Percentiles rank a stretch among this genome's conserved stretches.
These are phyloP conservation scores for Dipteronia sinensis DNA, from an alignment of 345 rosid species.

Conservation along the genomic window DNA sequence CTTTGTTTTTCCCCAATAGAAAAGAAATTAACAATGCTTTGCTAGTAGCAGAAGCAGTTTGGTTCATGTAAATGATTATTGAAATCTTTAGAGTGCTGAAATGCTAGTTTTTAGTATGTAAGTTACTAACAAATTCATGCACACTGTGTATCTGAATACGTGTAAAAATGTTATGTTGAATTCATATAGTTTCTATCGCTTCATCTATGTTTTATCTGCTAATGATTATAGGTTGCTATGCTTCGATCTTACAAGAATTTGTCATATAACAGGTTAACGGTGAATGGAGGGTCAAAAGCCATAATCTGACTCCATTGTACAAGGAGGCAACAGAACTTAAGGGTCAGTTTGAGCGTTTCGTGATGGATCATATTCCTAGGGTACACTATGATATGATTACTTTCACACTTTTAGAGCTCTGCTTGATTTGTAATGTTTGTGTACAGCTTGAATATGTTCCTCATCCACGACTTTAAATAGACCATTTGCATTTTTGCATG, in stretches of 20 bases:
- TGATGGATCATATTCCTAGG: conserved; percentile 66
- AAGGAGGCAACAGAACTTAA: conserved; percentile 69
- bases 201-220: background rate
- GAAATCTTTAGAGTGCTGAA: too few relatives aligned
- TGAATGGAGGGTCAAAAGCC: conserved; percentile 64
- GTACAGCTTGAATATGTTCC: too few relatives aligned
- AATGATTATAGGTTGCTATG: background rate
- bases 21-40: too few relatives aligned
- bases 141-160: background rate
- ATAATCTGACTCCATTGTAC: conserved; percentile 60
- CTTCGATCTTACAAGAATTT: background rate
- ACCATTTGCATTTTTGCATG: too few relatives aligned
- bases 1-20: too few relatives aligned
- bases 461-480: too few relatives aligned
- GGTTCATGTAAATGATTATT: too few relatives aligned
- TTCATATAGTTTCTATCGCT: background rate
- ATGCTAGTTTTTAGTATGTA: too few relatives aligned
- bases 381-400: too few relatives aligned
- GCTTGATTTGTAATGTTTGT: too few relatives aligned
- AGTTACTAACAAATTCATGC: background rate
- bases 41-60: too few relatives aligned
- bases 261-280: conserved; percentile 59
- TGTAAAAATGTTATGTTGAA: background rate
- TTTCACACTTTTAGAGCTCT: too few relatives aligned
- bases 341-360: conserved; percentile 57